Conservation (phyloP, 768 basidiomycete species). For the Mycena latifolia region DNA sequence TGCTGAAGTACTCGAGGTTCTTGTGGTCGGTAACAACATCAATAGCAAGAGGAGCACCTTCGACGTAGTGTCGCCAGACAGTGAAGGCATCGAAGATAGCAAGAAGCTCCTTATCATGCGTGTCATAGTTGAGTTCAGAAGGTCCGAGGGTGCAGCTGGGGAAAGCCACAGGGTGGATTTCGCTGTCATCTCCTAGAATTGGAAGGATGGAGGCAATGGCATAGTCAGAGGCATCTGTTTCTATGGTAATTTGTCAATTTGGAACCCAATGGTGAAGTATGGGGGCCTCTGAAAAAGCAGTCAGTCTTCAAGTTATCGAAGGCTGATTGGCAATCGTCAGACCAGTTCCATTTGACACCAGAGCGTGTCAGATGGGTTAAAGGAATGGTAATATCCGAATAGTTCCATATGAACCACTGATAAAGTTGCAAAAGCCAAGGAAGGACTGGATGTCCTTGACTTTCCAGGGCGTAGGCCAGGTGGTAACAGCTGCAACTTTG, state of each 20-base stretch:
- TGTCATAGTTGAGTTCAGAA: constrained; percentile 55
- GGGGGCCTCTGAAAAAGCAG: no score
- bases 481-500: no score
- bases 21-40: no score
- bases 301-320: not conserved
- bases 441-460: no score
- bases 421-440: no score
- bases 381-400: constrained; percentile 8
- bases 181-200: constrained; percentile 7
- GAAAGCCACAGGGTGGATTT: constrained; percentile 30
- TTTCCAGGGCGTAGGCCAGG: no score
- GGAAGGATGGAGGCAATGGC: constrained; percentile 25
- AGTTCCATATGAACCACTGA: no score
- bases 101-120: constrained; percentile 58
- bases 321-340: not conserved
- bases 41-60: constrained; percentile 25
- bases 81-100: constrained; percentile 50
- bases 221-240: constrained; percentile 29
- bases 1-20: no score
- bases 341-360: not conserved
- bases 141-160: constrained; percentile 10
- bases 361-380: constrained; percentile 11
- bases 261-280: constrained; percentile 6
- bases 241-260: not conserved
- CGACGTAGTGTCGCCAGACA: constrained; percentile 44